Conservation (phyloP, 129 eudicot species). For the Flaveria robusta region DNA sequence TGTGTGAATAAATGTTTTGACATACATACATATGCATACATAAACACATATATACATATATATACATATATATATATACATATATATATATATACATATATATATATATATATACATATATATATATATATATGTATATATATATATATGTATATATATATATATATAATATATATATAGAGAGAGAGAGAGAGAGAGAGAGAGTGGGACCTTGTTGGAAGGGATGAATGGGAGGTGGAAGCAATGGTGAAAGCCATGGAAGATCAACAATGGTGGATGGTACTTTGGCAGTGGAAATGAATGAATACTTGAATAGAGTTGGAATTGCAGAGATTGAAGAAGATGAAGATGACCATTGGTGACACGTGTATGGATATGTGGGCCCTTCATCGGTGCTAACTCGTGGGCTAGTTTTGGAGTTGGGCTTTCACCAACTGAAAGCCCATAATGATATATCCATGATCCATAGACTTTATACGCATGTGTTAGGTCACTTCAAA, state of each 20-base stretch:
- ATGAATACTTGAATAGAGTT: conserved; percentile 8
- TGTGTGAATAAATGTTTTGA: not conserved
- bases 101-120: too few species aligned
- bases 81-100: too few species aligned
- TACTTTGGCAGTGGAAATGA: not conserved
- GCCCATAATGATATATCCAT: not conserved
- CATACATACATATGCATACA: too few species aligned
- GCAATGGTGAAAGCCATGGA: conserved; percentile 72
- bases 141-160: too few species aligned
- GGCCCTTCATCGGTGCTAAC: conserved; percentile 18
- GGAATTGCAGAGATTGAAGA: conserved; percentile 20
- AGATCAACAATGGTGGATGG: conserved; percentile 1
- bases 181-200: not conserved
- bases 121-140: too few species aligned
- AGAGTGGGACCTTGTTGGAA: conserved; percentile 46
- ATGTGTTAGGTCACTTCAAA: too few species aligned
- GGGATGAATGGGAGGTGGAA: conserved; percentile 54
- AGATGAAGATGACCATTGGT: conserved; percentile 30
- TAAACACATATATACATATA: too few species aligned
- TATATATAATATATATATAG: too few species aligned
- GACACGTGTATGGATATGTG: conserved; percentile 42
- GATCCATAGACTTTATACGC: not conserved
- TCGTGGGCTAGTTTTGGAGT: conserved; percentile 1
- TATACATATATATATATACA: too few species aligned
- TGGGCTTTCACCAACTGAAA: conserved; percentile 19